Conservation (phyloP, 2,329 filamentous ascomycete species). For the Neophaeococcomyces aloes region DNA sequence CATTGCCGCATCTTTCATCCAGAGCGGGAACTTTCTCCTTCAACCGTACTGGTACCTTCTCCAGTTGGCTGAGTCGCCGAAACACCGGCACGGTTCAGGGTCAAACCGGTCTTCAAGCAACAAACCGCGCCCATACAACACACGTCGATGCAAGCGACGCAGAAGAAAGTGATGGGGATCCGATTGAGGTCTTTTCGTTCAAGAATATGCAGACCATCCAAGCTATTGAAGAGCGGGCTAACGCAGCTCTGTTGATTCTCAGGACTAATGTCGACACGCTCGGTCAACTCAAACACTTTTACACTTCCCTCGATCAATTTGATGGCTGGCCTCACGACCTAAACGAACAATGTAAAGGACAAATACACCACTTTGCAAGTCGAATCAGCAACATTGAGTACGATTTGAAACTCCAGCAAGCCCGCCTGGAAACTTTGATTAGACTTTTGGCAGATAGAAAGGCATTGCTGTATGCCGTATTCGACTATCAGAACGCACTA, state of each 20-base stretch:
- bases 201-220: slow-evolving; percentile 27
- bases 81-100: background rate
- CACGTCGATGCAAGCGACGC: background rate
- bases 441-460: slow-evolving; percentile 27
- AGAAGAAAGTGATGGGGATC: too few species aligned
- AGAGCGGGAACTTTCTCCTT: background rate
- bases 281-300: slow-evolving; percentile 17
- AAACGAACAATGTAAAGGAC: slow-evolving; percentile 6
- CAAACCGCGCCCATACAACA: too few species aligned
- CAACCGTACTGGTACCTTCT: background rate
- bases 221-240: slow-evolving; percentile 29
- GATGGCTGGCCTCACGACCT: slow-evolving; percentile 8
- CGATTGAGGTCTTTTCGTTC: slow-evolving; percentile 21
- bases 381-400: slow-evolving; percentile 15
- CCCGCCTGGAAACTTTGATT: slow-evolving; percentile 22
- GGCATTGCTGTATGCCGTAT: slow-evolving; percentile 27
- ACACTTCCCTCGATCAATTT: slow-evolving; percentile 8
- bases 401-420: slow-evolving; percentile 22
- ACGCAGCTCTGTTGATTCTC: slow-evolving; percentile 27
- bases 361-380: slow-evolving; percentile 18
- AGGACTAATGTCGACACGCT: slow-evolving; percentile 27
- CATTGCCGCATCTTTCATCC: background rate
- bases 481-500: slow-evolving; percentile 27
- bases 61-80: background rate
- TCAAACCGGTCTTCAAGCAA: background rate